Evolutionary conservation across 2,329 filamentous ascomycete species (phyloP), one percentile per base, ranked within the genome.

Genomic region (Colletotrichum lupini): DNA sequence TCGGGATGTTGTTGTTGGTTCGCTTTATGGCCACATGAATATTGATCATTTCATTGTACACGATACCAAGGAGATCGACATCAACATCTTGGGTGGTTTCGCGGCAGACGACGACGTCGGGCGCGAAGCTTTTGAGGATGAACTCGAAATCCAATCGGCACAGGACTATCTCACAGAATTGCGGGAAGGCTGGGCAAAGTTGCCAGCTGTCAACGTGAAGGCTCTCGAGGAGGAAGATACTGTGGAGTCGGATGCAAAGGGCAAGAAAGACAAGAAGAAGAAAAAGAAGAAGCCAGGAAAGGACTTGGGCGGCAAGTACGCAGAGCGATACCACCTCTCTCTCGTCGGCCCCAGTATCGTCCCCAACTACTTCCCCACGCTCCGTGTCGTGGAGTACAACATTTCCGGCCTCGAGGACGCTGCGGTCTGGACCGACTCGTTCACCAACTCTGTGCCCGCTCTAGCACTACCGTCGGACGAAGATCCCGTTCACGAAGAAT

Each of bases 41-140:
- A 94, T 98, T 76, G 97, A 99, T 78, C 97, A 99, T 82, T 99
- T 99, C 82, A 89, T 98, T 79, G 85, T 99, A 19, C 94, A 98
- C 78, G 96, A 98, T 80, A 94, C 92, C 70, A 87, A 93, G 53
- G 90, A 97, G 1, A 87, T 98, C 67, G 88, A 93, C 74, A 87
- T 95, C 60, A 83, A 85, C 30, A 83, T 86, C 1, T 73, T 85
- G 56, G 77, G 81, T 2, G 77, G 81, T 9, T 70, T 78, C 24
- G 73, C 77, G 42, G 65, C 80, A 19, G 73, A 76, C 4, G 75
- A 72, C 37, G 67, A 76, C 26, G 72, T 74, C 16, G 62, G 77
- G 19, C 84, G 85, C 62, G 81, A 81, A 73, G 76, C 77, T 22
- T 83, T 86, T 79, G 85, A 87, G 12, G 86, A 87, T n/a, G 85